Base-by-base conservation (phyloP, 805 yeast genomes). In the Ogataea chonburiensis region DNA sequence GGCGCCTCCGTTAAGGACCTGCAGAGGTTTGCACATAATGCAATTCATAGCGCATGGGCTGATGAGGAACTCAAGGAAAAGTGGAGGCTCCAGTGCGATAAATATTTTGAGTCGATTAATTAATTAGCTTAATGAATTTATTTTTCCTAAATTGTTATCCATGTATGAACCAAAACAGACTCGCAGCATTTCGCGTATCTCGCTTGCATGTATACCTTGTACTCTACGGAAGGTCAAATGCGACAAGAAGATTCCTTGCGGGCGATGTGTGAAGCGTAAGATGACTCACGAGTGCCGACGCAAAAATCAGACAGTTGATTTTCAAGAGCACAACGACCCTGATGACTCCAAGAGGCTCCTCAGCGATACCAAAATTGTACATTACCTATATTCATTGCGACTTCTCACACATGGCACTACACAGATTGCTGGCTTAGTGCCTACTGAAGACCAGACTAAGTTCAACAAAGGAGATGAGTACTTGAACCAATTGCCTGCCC, bases 1-100 rank as follows among this genome's bases (percentile, higher is more conserved):
- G 63, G 46, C 17, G 52, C 53, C 28, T 40, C 52, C 2, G 35
- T 50, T 16, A 24, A 33, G 3, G 51, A 56, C 30, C 39, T 58
- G 26, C 43, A 45, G 27, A 17, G 34, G n/a, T 54, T 56, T 38
- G 40, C 49, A 8, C 17, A 43, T 11, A 55, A 56, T 31, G 59
- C 58, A 16, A 49, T 58, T 16, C 56, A 58, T 18, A 60, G 55
- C 17, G 48, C 59, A 15, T 57, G 60, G 61, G 47, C 49, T 5
- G 51, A 42, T 15, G 50, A 46, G 33, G 44, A 41, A 10, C 28
- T 33, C n/a, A 52, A 51, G 28, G 22, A 17, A 12, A 10, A 35
- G 28, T 47, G 54, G 52, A 42, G 38, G 22, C 14, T 11, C 3
- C 47, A 48, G 15, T 49, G 53, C 42, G 29, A 35, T 12, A 33